A percentile compares a stretch with the other conserved stretches of the same genome.
Conservation (phyloP, 1,139 yeast genomes). For the Yamadazyma blattariae region DNA sequence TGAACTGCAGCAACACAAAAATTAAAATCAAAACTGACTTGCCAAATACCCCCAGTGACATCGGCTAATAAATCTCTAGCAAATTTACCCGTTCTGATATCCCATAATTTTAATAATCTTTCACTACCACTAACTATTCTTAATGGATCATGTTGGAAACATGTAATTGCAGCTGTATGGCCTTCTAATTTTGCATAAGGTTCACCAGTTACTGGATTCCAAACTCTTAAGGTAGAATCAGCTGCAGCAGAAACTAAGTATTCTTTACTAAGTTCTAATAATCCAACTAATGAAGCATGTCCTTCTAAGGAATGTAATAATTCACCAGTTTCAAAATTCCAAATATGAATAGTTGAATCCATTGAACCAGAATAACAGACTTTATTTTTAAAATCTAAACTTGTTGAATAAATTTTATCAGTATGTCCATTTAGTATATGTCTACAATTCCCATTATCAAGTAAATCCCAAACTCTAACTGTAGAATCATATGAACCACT, state of each 20-base stretch:
- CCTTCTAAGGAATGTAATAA: conserved; percentile 69
- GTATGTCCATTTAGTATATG: conserved; percentile 80
- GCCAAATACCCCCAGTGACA: conserved; percentile 89
- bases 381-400: conserved; percentile 69
- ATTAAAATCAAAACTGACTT: conserved; percentile 80
- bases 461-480: conserved; percentile 88
- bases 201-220: conserved; percentile 85
- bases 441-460: conserved; percentile 66
- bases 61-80: conserved; percentile 74
- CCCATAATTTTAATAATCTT: conserved; percentile 77
- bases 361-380: conserved; percentile 90
- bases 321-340: conserved; percentile 83
- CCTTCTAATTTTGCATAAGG: conserved; percentile 72
- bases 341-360: conserved; percentile 84
- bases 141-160: conserved; percentile 87
- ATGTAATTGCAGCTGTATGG: conserved; percentile 86
- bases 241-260: conserved; percentile 96
- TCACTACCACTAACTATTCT: conserved; percentile 89
- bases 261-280: conserved; percentile 73
- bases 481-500: conserved; percentile 92
- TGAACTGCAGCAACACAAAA: conserved; percentile 94
- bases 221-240: conserved; percentile 83
- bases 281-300: conserved; percentile 86
- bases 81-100: conserved; percentile 71
- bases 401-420: conserved; percentile 84